Evolutionary conservation across 2,329 filamentous ascomycete genomes (phyloP).

Genomic region (Pseudofabraea citricarpa): DNA sequence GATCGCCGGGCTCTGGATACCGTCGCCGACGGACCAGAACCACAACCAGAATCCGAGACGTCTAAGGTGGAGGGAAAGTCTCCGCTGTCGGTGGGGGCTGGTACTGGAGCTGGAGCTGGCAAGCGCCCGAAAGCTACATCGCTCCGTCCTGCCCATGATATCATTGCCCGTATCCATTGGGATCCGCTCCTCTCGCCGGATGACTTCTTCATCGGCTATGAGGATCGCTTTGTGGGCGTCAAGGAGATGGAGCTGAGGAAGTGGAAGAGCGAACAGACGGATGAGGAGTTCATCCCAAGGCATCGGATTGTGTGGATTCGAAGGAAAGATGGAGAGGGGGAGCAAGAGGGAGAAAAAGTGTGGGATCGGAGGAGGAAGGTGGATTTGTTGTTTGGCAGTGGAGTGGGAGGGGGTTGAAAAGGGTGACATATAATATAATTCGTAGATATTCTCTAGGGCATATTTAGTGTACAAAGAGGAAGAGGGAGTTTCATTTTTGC

Average conservation of each 20-base stretch:
- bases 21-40: not conserved
- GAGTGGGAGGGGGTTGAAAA: constrained; percentile 20
- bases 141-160: constrained; percentile 52
- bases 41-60: not conserved
- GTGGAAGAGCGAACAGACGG: constrained; percentile 58
- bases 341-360: constrained; percentile 37
- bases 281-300: constrained; percentile 63
- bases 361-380: constrained; percentile 53
- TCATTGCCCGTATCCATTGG: constrained; percentile 56
- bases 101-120: not conserved
- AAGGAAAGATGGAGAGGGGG: constrained; percentile 44
- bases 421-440: too few relatives aligned
- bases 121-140: not conserved
- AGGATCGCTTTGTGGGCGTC: constrained; percentile 53
- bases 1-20: constrained; percentile 8
- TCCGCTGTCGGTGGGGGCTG: not conserved
- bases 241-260: constrained; percentile 47
- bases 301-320: constrained; percentile 59
- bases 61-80: not conserved
- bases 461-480: too few relatives aligned
- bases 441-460: too few relatives aligned
- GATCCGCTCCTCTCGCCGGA: constrained; percentile 46
- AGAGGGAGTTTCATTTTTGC: too few relatives aligned
- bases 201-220: constrained; percentile 55
- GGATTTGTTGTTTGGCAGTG: constrained; percentile 54